Evolutionary conservation across 352 stramenopile species (phyloP), one percentile per base, ranked within the genome.

Genomic region (Phytophthora constricta): DNA sequence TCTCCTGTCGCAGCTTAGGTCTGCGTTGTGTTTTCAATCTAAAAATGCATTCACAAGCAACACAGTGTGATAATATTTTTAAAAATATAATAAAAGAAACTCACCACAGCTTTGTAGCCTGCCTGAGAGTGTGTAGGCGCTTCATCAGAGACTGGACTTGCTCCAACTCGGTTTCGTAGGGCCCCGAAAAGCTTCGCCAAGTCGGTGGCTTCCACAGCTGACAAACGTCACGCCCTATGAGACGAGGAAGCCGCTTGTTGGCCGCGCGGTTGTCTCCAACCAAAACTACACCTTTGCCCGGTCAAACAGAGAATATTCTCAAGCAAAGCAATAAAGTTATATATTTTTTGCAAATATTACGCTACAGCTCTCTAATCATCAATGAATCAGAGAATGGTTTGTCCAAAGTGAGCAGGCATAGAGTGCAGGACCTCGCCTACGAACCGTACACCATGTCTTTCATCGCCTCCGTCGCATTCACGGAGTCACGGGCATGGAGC

Each of bases 211-310:
- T 0, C 28, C 13, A 31, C 34, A 51, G 20, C 34, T 48, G 16
- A 53, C 58, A 23, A 58, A 42, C 27, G 47, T 27, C 7, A 58
- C 58, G 7, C 31, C 48, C 20, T n/a, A 66, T 66, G 0, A 59
- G 28, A 7, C 43, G 51, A 0, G 50, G 49, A 1, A 67, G 22
- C 27, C 49, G 26, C 50, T 56, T 60, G 28, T 60, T 67, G 1
- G 55, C 22, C 5, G 34, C 43, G 26, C 51, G 62, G 25, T 68
- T 68, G 17, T 58, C 61, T 0, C 60, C 50, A 39, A 68, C 51
- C 16, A 62, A n/a, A 58, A 62, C 62, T 4, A 45, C n/a, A n/a
- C n/a, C n/a, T n/a, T n/a, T n/a, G n/a, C n/a, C n/a, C n/a, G n/a
- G n/a, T n/a, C n/a, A n/a, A n/a, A n/a, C n/a, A n/a, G n/a, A n/a